Evolutionary conservation across 352 stramenopile genomes (phyloP).

Genomic region (Globisporangium solare): DNA sequence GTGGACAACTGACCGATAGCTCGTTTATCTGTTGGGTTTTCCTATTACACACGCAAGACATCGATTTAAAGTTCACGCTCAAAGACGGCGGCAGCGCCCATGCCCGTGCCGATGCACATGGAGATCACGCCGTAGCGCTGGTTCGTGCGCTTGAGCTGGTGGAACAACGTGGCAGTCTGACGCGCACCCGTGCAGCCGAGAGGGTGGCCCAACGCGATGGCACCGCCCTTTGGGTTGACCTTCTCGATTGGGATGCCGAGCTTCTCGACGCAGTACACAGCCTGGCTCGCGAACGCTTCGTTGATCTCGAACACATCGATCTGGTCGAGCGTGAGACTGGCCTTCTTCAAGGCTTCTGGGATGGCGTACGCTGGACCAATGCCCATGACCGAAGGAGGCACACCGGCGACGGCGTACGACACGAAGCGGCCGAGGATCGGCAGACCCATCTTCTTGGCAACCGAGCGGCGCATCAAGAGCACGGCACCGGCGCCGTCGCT

Average conservation of each 20-base stretch:
- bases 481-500: conserved; percentile 86
- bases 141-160: conserved; percentile 88
- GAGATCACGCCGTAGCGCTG: conserved; percentile 87
- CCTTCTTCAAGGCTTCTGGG: conserved; percentile 67
- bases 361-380: conserved; percentile 82
- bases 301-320: conserved; percentile 93
- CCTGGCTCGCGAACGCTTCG: conserved; percentile 89
- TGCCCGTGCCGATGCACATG: conserved; percentile 96
- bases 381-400: conserved; percentile 86
- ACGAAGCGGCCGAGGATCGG: conserved; percentile 83
- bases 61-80: conserved; percentile 58
- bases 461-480: conserved; percentile 80
- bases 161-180: conserved; percentile 88
- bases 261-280: conserved; percentile 78
- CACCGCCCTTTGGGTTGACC: conserved; percentile 89
- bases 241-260: conserved; percentile 73
- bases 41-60: conserved; percentile 1
- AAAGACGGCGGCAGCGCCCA: conserved; percentile 91
- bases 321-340: conserved; percentile 55
- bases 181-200: conserved; percentile 88
- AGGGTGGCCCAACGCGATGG: conserved; percentile 88
- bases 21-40: conserved; percentile 1
- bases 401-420: conserved; percentile 77
- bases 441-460: conserved; percentile 76
- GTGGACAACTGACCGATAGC: background rate